These are phyloP conservation scores for Mycena chlorophos DNA, from an alignment of 768 basidiomycete genomes.

Conservation along the genomic window DNA sequence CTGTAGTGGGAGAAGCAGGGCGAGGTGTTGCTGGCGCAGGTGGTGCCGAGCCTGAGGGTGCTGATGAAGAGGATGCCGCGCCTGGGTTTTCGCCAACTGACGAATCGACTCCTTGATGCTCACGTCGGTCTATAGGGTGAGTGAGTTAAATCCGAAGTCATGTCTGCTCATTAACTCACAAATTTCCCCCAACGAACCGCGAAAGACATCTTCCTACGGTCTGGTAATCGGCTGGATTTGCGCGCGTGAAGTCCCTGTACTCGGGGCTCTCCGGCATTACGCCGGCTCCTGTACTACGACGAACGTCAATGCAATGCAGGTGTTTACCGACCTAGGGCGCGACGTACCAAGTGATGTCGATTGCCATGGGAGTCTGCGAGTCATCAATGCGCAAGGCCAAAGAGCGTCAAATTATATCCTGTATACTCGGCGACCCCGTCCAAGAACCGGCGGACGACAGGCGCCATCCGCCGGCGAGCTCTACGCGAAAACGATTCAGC, in stretches of 20 bases:
- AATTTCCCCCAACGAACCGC: not conserved
- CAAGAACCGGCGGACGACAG: not conserved
- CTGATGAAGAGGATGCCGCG: no score
- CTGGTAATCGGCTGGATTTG: not conserved
- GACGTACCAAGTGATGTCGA: not conserved
- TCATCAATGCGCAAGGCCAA: not conserved
- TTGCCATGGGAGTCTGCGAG: not conserved
- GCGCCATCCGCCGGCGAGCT: not conserved
- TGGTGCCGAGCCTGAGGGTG: no score
- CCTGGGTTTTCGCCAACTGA: no score
- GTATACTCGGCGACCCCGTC: not conserved
- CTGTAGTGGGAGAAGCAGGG: no score
- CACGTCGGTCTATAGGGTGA: not conserved
- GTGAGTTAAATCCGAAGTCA: not conserved
- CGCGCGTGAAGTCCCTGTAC: not conserved
- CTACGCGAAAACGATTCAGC: not conserved
- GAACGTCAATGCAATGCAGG: not conserved
- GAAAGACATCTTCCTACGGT: not conserved
- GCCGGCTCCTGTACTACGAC: not conserved
- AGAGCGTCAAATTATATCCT: not conserved
- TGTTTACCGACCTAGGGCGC: not conserved
- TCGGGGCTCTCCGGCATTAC: not conserved
- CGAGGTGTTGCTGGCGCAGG: no score
- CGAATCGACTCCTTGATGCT: no score
- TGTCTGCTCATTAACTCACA: not conserved